Evolutionary conservation across 2,329 filamentous ascomycete genomes (phyloP), one percentile per base, ranked within the genome.

Genomic region (Ophiocordyceps unilateralis): DNA sequence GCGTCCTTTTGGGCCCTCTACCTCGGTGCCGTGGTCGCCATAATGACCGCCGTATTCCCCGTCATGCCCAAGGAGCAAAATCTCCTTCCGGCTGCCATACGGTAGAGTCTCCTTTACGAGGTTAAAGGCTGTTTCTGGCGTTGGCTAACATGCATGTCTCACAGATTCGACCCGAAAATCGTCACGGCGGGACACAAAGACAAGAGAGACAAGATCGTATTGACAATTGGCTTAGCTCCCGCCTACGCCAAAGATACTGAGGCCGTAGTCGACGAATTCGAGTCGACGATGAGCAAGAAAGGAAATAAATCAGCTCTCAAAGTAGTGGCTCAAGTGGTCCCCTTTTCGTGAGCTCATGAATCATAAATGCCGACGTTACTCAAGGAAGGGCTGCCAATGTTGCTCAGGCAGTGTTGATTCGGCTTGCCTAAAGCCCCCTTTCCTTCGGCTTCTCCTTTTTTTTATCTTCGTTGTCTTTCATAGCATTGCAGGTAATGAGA

Each of bases 1-100:
- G 60, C 64, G 2, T 52, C 60, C 2, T 74, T 74, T 48, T 75
- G 71, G 72, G 65, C 69, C 10, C 63, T 66, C 42, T 75, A 74
- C 45, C 56, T 71, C 14, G 72, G 72, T 9, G 62, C 64, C 14
- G 58, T 72, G 24, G 66, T 69, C 4, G 57, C 58, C 12, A 53
- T 66, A 4, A 49, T 75, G 42, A 62, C 62, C 1, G 58, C 55
- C 17, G 39, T 73, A 1, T 56, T 66, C 26, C 65, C 68, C 1
- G 55, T 59, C 0, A 56, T 57, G 43, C 72, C 70, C 2, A 54
- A 49, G 37, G 55, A 50, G 2, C 48, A 52, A n/a, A 49, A 55
- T 0, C 53, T 60, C 17, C 48, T 72, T 3, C 48, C 48, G 14
- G 54, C 56, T 5, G 52, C 50, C 15, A 51, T 73, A 40, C 61